phyloP scores from a whole-genome alignment of 768 basidiomycete species.

The Panaeolus papilionaceus region DNA sequence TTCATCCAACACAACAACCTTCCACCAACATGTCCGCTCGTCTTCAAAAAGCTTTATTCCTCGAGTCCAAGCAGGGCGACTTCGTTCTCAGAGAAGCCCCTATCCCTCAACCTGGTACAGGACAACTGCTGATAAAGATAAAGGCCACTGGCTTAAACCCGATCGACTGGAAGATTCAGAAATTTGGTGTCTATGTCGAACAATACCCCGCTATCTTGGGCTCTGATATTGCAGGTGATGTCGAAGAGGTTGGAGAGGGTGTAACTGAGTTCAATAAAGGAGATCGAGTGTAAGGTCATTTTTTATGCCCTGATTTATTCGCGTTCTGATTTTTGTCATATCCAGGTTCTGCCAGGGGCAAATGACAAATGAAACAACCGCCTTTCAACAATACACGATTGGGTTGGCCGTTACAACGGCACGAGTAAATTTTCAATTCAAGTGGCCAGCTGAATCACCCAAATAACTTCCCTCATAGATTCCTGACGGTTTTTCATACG shows the following conservation, averaged over 20 bases:
- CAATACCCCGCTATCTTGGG: slow-evolving; percentile 54
- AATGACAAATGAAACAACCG: background rate
- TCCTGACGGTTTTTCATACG: slow-evolving; percentile 41
- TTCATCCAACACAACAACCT: background rate
- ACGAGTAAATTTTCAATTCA: slow-evolving; percentile 1
- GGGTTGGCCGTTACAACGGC: slow-evolving; percentile 1
- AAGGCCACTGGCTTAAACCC: slow-evolving; percentile 52
- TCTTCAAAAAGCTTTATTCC: slow-evolving; percentile 35
- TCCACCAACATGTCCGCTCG: slow-evolving; percentile 2
- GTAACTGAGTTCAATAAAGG: slow-evolving; percentile 56
- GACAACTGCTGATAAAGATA: slow-evolving; percentile 49
- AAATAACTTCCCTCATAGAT: slow-evolving; percentile 30
- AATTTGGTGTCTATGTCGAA: slow-evolving; percentile 38
- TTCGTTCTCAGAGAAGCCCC: slow-evolving; percentile 40
- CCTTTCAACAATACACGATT: slow-evolving; percentile 18
- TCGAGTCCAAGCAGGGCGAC: slow-evolving; percentile 29
- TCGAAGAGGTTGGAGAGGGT: slow-evolving; percentile 55
- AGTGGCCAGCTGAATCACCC: too few species aligned
- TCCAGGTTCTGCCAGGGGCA: background rate
- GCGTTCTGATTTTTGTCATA: too few species aligned
- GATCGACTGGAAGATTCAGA: slow-evolving; percentile 57
- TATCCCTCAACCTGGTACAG: slow-evolving; percentile 49
- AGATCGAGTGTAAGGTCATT: slow-evolving; percentile 52
- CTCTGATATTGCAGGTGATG: slow-evolving; percentile 55
- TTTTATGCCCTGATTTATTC: background rate